A percentile compares a stretch with the other conserved stretches of the same genome.
phyloP scores from a whole-genome alignment of 441 rosid species.

The Capsella rubella region DNA sequence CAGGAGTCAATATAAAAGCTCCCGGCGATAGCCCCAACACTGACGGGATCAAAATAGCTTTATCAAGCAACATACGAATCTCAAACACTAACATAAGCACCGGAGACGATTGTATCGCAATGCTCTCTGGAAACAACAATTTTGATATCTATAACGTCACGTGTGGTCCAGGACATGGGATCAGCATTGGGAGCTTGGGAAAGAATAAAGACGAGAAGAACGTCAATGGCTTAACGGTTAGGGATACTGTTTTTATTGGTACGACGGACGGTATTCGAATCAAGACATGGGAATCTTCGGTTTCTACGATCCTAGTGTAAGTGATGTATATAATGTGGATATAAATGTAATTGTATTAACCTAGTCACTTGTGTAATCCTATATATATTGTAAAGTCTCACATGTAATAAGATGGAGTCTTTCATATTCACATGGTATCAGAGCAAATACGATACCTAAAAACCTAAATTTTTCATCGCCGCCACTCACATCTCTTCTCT shows the following conservation, averaged over 20 bases:
- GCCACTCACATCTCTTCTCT: too few relatives aligned
- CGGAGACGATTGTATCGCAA: slow-evolving; percentile 36
- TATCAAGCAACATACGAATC: slow-evolving; percentile 24
- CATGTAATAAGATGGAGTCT: too few relatives aligned
- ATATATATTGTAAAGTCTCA: too few relatives aligned
- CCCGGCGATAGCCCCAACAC: slow-evolving; percentile 29
- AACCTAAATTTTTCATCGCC: too few relatives aligned
- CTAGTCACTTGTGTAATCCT: too few relatives aligned
- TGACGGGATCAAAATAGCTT: slow-evolving; percentile 34
- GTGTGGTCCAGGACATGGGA: slow-evolving; percentile 37
- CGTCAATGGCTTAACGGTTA: slow-evolving; percentile 2
- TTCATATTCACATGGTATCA: too few relatives aligned
- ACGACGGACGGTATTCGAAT: slow-evolving; percentile 27
- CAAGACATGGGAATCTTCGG: slow-evolving; percentile 24
- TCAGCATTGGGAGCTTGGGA: slow-evolving; percentile 30
- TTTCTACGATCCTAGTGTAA: background rate
- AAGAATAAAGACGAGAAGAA: slow-evolving; percentile 3
- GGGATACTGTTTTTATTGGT: slow-evolving; percentile 1
- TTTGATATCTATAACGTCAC: slow-evolving; percentile 18
- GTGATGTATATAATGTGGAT: too few relatives aligned
- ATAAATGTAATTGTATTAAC: too few relatives aligned
- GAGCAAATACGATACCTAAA: too few relatives aligned
- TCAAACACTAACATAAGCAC: slow-evolving; percentile 24
- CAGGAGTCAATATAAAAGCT: slow-evolving; percentile 16
- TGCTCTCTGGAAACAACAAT: slow-evolving; percentile 29